Evolutionary conservation across 495 filamentous ascomycete genomes (phyloP), one percentile per base, ranked within the genome.

Genomic region (Penicillium argentinense): DNA sequence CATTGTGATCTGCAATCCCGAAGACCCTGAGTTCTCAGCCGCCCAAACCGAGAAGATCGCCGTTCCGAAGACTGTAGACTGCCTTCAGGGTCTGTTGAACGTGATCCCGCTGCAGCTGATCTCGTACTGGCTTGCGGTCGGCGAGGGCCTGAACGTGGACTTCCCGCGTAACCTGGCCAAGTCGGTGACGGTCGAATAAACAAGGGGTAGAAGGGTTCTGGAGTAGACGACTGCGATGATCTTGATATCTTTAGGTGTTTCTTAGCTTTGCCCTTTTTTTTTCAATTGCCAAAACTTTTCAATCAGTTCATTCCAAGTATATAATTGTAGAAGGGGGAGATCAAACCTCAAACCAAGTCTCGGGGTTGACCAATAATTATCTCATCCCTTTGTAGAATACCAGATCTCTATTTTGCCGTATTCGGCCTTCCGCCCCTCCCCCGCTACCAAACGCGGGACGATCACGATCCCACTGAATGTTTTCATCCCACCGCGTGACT

Each of bases 161-260:
- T 96, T 97, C 80, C 95, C 93, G 26, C 83, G 93, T 54, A 98
- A 98, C 73, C 73, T 98, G 64, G 93, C 93, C 62, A 98, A 98
- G 83, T 96, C 91, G 47, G 93, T 98, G 42, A 98, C 93, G 32
- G 93, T 98, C 43, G 93, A 98, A 80, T 98, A 89, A 75, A 74
- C 9, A 16, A 22, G 14, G 38, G 13, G 12, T 49, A 19, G 23
- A 39, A 26, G 14, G 23, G 9, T 36, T 17, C 33, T 49, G 29
- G 41, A 36, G 49, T 59, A 62, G 53, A 62, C 50, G 56, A 62
- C 47, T 53, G 43, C 51, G 23, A 62, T 60, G 59, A 62, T 62
- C 42, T 51, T 59, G 32, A 52, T 62, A 59, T 53, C 26, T 55
- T 60, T 62, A 57, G 51, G 47, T 53, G 49, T 44, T 50, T 59